Base-by-base conservation (phyloP, 164 flowering plant species). In the Liriodendron chinense region DNA sequence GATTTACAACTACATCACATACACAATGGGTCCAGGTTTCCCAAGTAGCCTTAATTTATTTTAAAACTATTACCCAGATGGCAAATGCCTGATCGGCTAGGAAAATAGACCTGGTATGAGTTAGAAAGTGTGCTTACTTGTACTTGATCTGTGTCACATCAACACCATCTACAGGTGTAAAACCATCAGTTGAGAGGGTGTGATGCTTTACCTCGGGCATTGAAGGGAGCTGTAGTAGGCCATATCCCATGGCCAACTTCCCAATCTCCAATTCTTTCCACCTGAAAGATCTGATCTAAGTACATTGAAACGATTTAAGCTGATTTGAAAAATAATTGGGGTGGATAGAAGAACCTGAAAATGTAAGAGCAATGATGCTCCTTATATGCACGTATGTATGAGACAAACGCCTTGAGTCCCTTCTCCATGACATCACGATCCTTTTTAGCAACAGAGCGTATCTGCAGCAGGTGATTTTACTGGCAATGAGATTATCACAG, bases 351-450 rank as follows among this genome's bases (percentile, higher is more conserved):
- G n/a, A 57, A 94, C 99, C 96, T 96, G 90, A 96, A 92, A 78
- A 96, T 94, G 80, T 80, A 96, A 62, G 93, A 84, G 86, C 98
- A 96, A 66, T 87, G 95, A 74, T 96, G 99, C 80, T 96, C 98
- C 77, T 96, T 96, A 75, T 96, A 96, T 70, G 98, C 98, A 81
- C 99, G 98, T 69, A 96, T 77, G 71, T 77, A 91, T 10, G 99
- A 96, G 56, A 93, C 98, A 82, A 96, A 92, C 73, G 97, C 96
- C 79, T 83, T 90, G 3, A 87, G 79, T 53, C 99, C 99, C 77
- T 93, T 96, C 70, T 94, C 96, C 99, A 96, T 92, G 63, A 91
- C 89, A 89, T 92, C 96, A 48, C 99, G 93, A 78, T 96, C 99
- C 74, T 85, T 86, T 75, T 76, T 87, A 18, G 99, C 99, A 56